A percentile compares a stretch with the other conserved stretches of the same genome.
Evolutionary conservation across 148 eudicot species (phyloP).

Genomic region (Dysphania ambrosioides): DNA sequence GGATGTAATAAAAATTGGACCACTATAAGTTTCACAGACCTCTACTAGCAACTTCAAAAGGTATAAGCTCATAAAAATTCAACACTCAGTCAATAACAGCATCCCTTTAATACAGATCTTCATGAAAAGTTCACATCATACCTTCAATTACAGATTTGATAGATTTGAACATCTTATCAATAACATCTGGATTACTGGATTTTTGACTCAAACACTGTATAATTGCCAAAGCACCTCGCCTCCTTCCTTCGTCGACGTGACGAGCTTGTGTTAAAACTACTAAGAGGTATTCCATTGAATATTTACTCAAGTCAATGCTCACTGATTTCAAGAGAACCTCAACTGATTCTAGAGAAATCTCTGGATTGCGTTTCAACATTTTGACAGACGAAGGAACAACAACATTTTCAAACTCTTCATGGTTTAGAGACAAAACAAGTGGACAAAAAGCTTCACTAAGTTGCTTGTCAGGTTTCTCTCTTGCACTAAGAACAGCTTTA

Average conservation of each 20-base stretch:
- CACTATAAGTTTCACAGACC: not conserved
- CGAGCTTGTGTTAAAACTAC: slow-evolving; percentile 86
- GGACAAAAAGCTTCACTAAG: slow-evolving; percentile 84
- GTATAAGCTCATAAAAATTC: slow-evolving; percentile 8
- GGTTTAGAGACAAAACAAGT: slow-evolving; percentile 57
- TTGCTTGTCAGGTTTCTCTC: slow-evolving; percentile 62
- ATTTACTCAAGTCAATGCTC: slow-evolving; percentile 84
- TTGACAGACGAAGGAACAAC: slow-evolving; percentile 81
- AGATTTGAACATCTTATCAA: slow-evolving; percentile 61
- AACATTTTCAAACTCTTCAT: slow-evolving; percentile 70
- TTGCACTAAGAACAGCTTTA: slow-evolving; percentile 69
- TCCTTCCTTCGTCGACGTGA: slow-evolving; percentile 85
- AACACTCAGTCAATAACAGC: slow-evolving; percentile 13
- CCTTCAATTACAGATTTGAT: slow-evolving; percentile 87
- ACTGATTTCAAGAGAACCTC: slow-evolving; percentile 66
- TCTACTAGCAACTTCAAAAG: not conserved
- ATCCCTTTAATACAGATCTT: not conserved
- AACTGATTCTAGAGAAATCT: slow-evolving; percentile 78
- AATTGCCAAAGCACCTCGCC: slow-evolving; percentile 64
- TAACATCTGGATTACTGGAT: slow-evolving; percentile 90
- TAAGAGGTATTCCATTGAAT: slow-evolving; percentile 63
- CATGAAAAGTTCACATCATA: slow-evolving; percentile 22
- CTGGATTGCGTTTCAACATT: slow-evolving; percentile 97
- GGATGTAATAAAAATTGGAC: slow-evolving; percentile 7
- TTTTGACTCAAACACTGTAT: slow-evolving; percentile 73